Evolutionary conservation across 192 early-diverging fungal species (phyloP).

Genomic region (Coemansia sp.): DNA sequence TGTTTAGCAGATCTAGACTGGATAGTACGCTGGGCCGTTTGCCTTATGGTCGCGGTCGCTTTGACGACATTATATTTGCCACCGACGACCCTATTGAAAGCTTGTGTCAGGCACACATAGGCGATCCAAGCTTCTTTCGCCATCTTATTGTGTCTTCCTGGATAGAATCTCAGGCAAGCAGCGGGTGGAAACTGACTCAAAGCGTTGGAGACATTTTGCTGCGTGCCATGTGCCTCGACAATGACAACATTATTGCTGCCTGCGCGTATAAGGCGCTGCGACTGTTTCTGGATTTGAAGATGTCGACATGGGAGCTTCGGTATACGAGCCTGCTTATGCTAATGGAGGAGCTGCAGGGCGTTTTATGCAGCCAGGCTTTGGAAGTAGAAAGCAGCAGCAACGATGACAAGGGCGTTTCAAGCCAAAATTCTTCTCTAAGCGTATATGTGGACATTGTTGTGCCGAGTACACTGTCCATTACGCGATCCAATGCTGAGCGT

Average conservation of each 20-base stretch:
- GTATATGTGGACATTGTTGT: conserved; percentile 5
- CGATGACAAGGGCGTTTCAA: not conserved
- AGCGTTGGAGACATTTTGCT: conserved; percentile 23
- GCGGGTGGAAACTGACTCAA: conserved; percentile 34
- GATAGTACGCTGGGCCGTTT: not conserved
- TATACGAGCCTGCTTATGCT: not conserved
- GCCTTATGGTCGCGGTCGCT: not conserved
- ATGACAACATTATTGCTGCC: conserved; percentile 1
- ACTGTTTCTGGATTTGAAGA: conserved; percentile 16
- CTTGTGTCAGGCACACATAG: conserved; percentile 1
- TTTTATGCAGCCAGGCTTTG: not conserved
- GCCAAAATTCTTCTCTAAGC: not conserved
- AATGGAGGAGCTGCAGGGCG: conserved; percentile 22
- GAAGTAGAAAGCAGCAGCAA: not conserved
- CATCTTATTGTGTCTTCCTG: conserved; percentile 14
- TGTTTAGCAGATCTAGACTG: conserved; percentile 5
- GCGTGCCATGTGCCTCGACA: conserved; percentile 9
- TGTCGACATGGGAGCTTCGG: conserved; percentile 20
- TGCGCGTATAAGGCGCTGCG: conserved; percentile 13
- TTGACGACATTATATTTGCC: conserved; percentile 3
- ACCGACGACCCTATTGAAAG: conserved; percentile 21
- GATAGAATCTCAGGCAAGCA: conserved; percentile 13
- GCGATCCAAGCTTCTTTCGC: conserved; percentile 7
- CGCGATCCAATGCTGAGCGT: conserved; percentile 17
- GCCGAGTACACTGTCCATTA: not conserved